These are phyloP conservation scores for Pseudogymnoascus sp. DNA, from an alignment of 2,329 filamentous ascomycete genomes.

Conservation along the genomic window DNA sequence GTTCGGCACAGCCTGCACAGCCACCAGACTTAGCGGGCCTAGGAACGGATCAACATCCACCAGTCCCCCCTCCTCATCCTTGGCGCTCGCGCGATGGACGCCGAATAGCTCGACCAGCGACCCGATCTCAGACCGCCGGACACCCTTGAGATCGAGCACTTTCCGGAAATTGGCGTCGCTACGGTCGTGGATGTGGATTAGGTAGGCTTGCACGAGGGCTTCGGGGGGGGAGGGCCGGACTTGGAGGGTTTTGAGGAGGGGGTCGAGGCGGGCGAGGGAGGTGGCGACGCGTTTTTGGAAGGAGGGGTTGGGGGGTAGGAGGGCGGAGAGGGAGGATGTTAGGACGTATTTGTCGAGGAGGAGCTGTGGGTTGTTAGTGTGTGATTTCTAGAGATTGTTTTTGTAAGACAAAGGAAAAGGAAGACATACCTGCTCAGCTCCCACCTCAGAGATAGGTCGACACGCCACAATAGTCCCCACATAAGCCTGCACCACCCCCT, in stretches of 20 bases:
- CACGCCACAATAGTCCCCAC: constrained; percentile 80
- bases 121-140: constrained; percentile 73
- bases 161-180: constrained; percentile 94
- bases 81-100: constrained; percentile 67
- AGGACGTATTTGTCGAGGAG: constrained; percentile 88
- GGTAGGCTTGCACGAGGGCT: constrained; percentile 90
- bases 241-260: constrained; percentile 91
- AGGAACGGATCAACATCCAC: constrained; percentile 63
- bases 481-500: constrained; percentile 72
- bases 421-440: constrained; percentile 69
- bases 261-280: constrained; percentile 79
- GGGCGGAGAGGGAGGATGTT: constrained; percentile 66
- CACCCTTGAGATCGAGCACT: constrained; percentile 89
- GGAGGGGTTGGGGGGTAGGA: constrained; percentile 50
- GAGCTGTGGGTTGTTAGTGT: constrained; percentile 53
- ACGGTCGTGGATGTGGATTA: constrained; percentile 91
- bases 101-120: constrained; percentile 79
- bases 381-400: too few relatives aligned
- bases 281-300: constrained; percentile 83
- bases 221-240: constrained; percentile 86
- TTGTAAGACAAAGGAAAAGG: too few relatives aligned
- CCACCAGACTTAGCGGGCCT: constrained; percentile 42
- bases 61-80: constrained; percentile 53
- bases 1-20: constrained; percentile 32
- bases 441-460: constrained; percentile 84